These are phyloP conservation scores for Backusella sp. DNA, from an alignment of 192 early-diverging fungal genomes.

Conservation along the genomic window DNA sequence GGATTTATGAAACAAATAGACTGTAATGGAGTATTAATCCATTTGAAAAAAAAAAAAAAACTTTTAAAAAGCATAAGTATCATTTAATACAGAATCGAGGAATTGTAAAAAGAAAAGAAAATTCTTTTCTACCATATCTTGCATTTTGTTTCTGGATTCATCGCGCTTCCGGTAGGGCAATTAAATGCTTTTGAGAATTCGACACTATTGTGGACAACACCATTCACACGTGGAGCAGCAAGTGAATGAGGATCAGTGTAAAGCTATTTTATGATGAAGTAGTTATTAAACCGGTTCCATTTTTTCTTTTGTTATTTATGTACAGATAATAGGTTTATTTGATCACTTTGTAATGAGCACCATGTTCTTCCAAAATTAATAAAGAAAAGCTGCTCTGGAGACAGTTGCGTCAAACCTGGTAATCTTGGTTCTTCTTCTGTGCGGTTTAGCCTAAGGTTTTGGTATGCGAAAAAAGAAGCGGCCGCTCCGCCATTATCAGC, in stretches of 20 bases:
- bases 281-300: not conserved
- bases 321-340: not conserved
- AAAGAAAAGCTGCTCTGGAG: slow-evolving; percentile 61
- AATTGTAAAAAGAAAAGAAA: no score
- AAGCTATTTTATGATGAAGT: slow-evolving; percentile 25
- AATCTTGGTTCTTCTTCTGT: slow-evolving; percentile 29
- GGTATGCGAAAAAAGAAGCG: slow-evolving; percentile 46
- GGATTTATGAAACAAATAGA: no score
- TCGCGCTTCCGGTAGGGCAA: slow-evolving; percentile 51
- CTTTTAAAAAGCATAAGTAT: no score
- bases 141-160: slow-evolving; percentile 65
- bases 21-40: no score
- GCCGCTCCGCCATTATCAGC: slow-evolving; percentile 66
- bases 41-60: no score
- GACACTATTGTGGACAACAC: slow-evolving; percentile 55
- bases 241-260: slow-evolving; percentile 64
- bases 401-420: slow-evolving; percentile 44
- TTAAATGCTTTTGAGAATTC: slow-evolving; percentile 67
- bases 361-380: slow-evolving; percentile 60
- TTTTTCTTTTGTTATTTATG: not conserved
- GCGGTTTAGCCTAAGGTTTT: slow-evolving; percentile 24
- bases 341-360: slow-evolving; percentile 47
- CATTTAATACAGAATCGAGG: no score
- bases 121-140: slow-evolving; percentile 19
- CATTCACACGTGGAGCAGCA: slow-evolving; percentile 61